Evolutionary conservation across 495 filamentous ascomycete species (phyloP).

Genomic region (Ascodesmis nigricans): DNA sequence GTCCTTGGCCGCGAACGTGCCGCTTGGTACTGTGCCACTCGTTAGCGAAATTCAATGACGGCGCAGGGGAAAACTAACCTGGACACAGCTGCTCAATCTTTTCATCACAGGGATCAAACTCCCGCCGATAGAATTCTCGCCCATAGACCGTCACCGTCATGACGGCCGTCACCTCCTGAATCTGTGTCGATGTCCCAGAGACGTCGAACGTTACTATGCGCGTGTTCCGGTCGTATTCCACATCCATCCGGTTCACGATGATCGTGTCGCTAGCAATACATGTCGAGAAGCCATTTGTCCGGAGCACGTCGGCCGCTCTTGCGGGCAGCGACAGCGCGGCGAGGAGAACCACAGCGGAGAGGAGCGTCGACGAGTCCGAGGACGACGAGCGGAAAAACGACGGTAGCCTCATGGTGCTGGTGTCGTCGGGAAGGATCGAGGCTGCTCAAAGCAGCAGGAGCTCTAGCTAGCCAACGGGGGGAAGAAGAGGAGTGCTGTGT

Average conservation of each 20-base stretch:
- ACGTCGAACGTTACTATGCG: slow-evolving; percentile 63
- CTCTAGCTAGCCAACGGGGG: no score
- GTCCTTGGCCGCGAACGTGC: slow-evolving; percentile 51
- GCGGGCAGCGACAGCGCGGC: slow-evolving; percentile 21
- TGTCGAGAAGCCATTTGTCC: slow-evolving; percentile 55
- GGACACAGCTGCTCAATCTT: slow-evolving; percentile 58
- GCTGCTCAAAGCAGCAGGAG: no score
- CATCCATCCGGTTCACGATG: slow-evolving; percentile 47
- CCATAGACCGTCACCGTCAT: slow-evolving; percentile 75
- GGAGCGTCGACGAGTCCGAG: slow-evolving; percentile 13
- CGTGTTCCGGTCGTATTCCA: slow-evolving; percentile 53
- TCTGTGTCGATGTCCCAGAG: slow-evolving; percentile 46
- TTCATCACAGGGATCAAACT: slow-evolving; percentile 59
- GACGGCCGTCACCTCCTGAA: slow-evolving; percentile 61
- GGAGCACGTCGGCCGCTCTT: slow-evolving; percentile 44
- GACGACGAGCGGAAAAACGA: no score
- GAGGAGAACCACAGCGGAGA: slow-evolving; percentile 17
- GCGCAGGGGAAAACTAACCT: slow-evolving; percentile 30
- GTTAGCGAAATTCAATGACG: slow-evolving; percentile 19
- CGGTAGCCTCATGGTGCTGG: no score
- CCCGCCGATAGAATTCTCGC: slow-evolving; percentile 51
- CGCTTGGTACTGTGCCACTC: slow-evolving; percentile 38
- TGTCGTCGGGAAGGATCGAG: no score
- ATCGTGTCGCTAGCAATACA: slow-evolving; percentile 48
- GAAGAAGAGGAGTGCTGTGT: no score